phyloP scores from a whole-genome alignment of 1,284 basidiomycete species.

The Ceratobasidium sp. region DNA sequence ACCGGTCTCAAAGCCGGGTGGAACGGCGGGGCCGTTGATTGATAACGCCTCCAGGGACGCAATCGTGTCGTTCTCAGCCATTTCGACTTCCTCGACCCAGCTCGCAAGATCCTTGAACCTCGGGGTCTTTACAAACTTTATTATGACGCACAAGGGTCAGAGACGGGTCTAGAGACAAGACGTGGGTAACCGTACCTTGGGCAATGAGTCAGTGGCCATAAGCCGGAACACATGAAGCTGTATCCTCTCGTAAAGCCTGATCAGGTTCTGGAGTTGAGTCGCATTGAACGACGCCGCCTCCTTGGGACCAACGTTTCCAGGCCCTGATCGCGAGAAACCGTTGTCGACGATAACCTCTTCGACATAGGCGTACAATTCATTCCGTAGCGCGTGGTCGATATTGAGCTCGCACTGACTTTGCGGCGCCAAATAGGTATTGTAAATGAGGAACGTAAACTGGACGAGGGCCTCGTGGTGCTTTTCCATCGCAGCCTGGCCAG shows the following conservation, averaged over 20 bases:
- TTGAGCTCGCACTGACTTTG: slow-evolving; percentile 96
- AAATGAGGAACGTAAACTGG: slow-evolving; percentile 92
- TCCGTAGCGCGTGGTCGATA: slow-evolving; percentile 95
- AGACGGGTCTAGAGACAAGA: background rate
- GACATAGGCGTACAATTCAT: slow-evolving; percentile 92
- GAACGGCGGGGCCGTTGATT: slow-evolving; percentile 61
- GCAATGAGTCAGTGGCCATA: slow-evolving; percentile 98
- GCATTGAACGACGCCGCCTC: slow-evolving; percentile 82
- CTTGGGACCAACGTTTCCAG: slow-evolving; percentile 66
- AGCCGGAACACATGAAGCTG: slow-evolving; percentile 96
- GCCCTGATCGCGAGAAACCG: slow-evolving; percentile 29
- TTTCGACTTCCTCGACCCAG: slow-evolving; percentile 74
- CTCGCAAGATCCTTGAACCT: slow-evolving; percentile 77
- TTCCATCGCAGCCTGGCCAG: slow-evolving; percentile 92
- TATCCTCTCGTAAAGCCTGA: slow-evolving; percentile 93
- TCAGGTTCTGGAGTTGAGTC: slow-evolving; percentile 93
- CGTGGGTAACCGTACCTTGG: slow-evolving; percentile 70
- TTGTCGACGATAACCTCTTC: slow-evolving; percentile 77
- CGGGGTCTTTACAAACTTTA: slow-evolving; percentile 84
- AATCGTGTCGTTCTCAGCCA: slow-evolving; percentile 62
- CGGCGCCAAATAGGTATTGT: slow-evolving; percentile 94
- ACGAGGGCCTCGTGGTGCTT: slow-evolving; percentile 95
- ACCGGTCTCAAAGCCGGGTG: slow-evolving; percentile 65
- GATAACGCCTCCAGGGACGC: slow-evolving; percentile 49
- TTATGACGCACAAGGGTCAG: slow-evolving; percentile 30